Conservation (phyloP, 192 early-diverging fungal species). For the Chytriomyces confervae region DNA sequence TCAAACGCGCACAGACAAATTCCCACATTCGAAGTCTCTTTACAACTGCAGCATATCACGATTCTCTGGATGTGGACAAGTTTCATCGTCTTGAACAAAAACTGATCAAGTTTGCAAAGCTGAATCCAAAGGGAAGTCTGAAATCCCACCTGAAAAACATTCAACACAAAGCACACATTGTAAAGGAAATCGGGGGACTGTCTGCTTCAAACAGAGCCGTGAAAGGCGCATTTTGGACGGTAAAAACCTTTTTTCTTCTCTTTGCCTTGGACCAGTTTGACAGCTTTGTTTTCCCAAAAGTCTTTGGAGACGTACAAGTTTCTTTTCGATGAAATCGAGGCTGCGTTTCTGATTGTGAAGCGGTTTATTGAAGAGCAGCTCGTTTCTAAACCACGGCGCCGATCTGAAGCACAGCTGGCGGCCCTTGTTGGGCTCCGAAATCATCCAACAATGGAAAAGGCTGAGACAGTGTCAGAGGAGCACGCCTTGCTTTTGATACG, state of each 20-base stretch:
- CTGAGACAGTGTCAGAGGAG: constrained; percentile 11
- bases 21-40: constrained; percentile 27
- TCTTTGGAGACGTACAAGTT: constrained; percentile 6
- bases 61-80: not conserved
- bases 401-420: constrained; percentile 27
- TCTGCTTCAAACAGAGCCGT: constrained; percentile 21
- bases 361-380: constrained; percentile 7
- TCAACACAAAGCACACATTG: constrained; percentile 7
- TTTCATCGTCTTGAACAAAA: constrained; percentile 21
- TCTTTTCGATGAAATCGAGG: constrained; percentile 28
- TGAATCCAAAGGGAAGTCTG: not conserved
- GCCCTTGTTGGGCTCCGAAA: constrained; percentile 10
- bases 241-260: not conserved
- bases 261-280: not conserved
- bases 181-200: constrained; percentile 5
- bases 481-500: constrained; percentile 16
- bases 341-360: constrained; percentile 12
- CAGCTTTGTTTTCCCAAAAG: constrained; percentile 2
- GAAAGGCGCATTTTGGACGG: constrained; percentile 34
- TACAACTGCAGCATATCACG: constrained; percentile 8
- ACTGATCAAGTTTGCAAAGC: not conserved
- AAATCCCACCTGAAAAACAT: constrained; percentile 13
- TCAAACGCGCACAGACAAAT: constrained; percentile 16
- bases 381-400: not conserved
- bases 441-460: not conserved